Base-by-base conservation (phyloP, 2,329 filamentous ascomycete genomes). In the Samsoniella hepiali region DNA sequence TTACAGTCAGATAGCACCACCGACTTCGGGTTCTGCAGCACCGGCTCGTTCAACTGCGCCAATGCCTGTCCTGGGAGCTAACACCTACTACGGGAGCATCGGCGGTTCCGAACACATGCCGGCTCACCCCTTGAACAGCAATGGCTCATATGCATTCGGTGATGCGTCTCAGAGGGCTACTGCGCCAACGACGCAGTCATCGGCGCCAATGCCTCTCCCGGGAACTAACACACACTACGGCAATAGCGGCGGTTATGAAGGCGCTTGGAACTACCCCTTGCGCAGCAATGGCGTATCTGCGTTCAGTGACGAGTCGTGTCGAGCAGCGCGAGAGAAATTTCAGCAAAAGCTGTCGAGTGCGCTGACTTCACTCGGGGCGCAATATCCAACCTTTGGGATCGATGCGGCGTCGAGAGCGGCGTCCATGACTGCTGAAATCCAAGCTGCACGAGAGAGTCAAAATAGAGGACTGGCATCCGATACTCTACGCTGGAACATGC, bases 401-500 rank as follows among this genome's bases (percentile, higher is more conserved):
- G 6, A 51, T 31, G 27, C 34, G 4, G 10, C 5, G 3, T 4
- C 34, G 2, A 56, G 44, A 22, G 36, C 45, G 2, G 11, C 2
- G 5, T 32, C 27, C 1, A n/a, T 63, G 7, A 50, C 34, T 2
- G 6, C 3, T 5, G 53, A 63, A 53, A 71, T 78, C 47, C 64
- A 73, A 44, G 42, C 64, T 10, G 59, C 68, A 32, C 72, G 72
- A 27, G 68, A 68, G 42, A 61, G 69, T 15, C 66, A 67, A 32
- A 61, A 65, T 2, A 64, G 60, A 29, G 76, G 75, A 2, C 70
- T 74, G 58, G 61, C 76, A 5, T 70, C 68, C 2, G 74, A 78
- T 60, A 68, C 69, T n/a, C 64, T 67, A 8, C 77, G 73, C 32
- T 78, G 77, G 77, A 72, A 69, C n/a, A 63, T 68, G 10, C 69